Percentiles rank a stretch among this genome's conserved stretches.
phyloP scores from a whole-genome alignment of 164 flowering plant genomes.

The Santalum album region DNA sequence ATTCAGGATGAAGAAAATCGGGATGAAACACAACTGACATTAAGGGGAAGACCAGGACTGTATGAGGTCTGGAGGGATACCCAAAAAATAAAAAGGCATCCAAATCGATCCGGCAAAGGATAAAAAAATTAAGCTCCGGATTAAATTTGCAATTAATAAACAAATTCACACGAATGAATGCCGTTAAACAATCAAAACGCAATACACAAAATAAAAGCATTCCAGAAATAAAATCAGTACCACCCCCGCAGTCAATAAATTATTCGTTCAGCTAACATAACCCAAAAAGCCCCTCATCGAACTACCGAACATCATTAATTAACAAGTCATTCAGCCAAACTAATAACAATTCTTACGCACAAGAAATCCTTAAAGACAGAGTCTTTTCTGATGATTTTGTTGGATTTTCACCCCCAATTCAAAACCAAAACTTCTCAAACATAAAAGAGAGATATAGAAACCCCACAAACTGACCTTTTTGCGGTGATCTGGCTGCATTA shows the following conservation, averaged over 20 bases:
- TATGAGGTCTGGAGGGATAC: too few species aligned
- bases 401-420: neutral
- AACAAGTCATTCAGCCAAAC: neutral
- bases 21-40: too few species aligned
- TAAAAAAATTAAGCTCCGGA: slow-evolving; percentile 8
- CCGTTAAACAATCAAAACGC: neutral
- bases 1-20: neutral
- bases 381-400: neutral
- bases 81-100: too few species aligned
- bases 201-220: neutral
- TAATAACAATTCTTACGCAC: too few species aligned
- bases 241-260: neutral
- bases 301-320: neutral
- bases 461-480: slow-evolving; percentile 43
- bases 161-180: neutral
- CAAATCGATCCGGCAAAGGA: slow-evolving; percentile 1
- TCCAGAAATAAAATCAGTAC: neutral
- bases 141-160: slow-evolving; percentile 6
- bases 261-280: neutral
- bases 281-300: neutral
- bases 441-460: neutral
- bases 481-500: slow-evolving; percentile 75
- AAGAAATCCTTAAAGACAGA: neutral
- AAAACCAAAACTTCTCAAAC: neutral
- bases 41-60: too few species aligned